Percentiles rank a stretch among this genome's conserved stretches.
Conservation (phyloP, 371 early-diverging fungal genomes). For the Circinella umbellata region DNA sequence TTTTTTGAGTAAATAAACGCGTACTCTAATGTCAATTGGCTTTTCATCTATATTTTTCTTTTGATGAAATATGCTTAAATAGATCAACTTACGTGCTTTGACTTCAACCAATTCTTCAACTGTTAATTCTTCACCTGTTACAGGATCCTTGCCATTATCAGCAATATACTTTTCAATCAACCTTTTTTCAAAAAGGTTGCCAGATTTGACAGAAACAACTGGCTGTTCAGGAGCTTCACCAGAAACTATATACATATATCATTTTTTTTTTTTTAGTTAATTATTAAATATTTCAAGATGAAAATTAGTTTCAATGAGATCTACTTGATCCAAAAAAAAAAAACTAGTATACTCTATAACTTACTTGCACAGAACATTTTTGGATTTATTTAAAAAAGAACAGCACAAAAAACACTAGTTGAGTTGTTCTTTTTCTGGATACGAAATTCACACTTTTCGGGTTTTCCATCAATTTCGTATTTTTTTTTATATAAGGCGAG, state of each 20-base stretch:
- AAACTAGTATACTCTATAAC: slow-evolving; percentile 8
- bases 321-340: too few species aligned
- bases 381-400: background rate
- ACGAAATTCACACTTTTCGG: too few species aligned
- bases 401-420: background rate
- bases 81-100: slow-evolving; percentile 57
- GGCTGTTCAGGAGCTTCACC: slow-evolving; percentile 91
- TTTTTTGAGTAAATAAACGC: too few species aligned
- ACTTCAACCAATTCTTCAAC: slow-evolving; percentile 82
- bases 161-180: slow-evolving; percentile 87
- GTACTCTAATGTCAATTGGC: too few species aligned
- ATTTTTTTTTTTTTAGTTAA: background rate
- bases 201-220: slow-evolving; percentile 84
- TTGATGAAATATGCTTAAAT: background rate
- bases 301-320: too few species aligned
- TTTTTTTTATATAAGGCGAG: too few species aligned
- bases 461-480: too few species aligned
- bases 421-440: too few species aligned
- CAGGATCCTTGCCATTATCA: slow-evolving; percentile 86
- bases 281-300: too few species aligned
- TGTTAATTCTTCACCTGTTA: slow-evolving; percentile 74
- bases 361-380: slow-evolving; percentile 65
- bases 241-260: slow-evolving; percentile 88
- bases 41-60: too few species aligned
- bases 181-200: slow-evolving; percentile 85